These are phyloP conservation scores for Fusarium redolens DNA, from an alignment of 2,329 filamentous ascomycete genomes.

Conservation along the genomic window DNA sequence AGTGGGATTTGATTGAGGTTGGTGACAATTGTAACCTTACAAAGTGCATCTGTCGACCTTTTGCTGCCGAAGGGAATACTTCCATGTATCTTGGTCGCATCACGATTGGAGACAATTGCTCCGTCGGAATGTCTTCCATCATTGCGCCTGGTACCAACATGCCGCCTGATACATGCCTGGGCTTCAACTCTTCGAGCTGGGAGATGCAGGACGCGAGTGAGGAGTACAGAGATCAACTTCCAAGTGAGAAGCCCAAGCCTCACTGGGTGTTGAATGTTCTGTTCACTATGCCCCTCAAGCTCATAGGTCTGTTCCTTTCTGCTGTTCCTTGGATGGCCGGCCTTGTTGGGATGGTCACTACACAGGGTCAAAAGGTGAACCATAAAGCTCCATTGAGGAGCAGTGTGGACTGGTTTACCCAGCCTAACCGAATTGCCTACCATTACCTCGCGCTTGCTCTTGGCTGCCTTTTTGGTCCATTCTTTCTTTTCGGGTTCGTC, in stretches of 20 bases:
- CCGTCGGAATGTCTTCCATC: slow-evolving; percentile 1
- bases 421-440: neutral
- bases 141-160: neutral
- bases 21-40: neutral
- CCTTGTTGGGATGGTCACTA: slow-evolving; percentile 7
- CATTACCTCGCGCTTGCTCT: slow-evolving; percentile 1
- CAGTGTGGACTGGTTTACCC: slow-evolving; percentile 6
- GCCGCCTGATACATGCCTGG: neutral
- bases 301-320: neutral
- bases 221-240: slow-evolving; percentile 8
- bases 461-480: neutral
- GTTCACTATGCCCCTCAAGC: neutral
- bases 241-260: neutral
- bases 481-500: slow-evolving; percentile 9
- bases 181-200: slow-evolving; percentile 16
- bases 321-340: slow-evolving; percentile 10
- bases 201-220: slow-evolving; percentile 9
- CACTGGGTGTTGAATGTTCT: neutral
- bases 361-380: neutral
- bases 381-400: neutral
- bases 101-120: neutral
- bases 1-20: slow-evolving; percentile 2
- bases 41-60: neutral
- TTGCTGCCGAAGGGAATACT: slow-evolving; percentile 3
- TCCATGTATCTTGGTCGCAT: slow-evolving; percentile 22